Conservation (phyloP, 768 basidiomycete species). For the Amanita thiersii region DNA sequence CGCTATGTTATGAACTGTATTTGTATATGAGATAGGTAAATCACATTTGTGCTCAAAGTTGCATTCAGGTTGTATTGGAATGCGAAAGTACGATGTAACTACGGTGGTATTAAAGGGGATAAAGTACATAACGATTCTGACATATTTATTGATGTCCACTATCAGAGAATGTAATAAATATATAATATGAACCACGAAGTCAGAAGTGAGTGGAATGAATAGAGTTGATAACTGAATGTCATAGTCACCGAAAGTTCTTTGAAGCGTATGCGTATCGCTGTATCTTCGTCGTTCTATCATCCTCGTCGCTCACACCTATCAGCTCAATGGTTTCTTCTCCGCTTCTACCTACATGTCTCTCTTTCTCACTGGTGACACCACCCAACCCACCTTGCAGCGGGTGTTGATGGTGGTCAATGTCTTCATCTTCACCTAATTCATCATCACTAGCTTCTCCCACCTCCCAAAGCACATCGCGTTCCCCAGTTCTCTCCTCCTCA, state of each 20-base stretch:
- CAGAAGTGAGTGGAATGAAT: too few species aligned
- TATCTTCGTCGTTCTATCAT: slow-evolving; percentile 22
- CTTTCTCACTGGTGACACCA: slow-evolving; percentile 9
- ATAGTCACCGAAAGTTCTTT: not conserved
- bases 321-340: slow-evolving; percentile 37
- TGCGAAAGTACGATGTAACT: too few species aligned
- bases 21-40: too few species aligned
- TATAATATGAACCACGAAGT: too few species aligned
- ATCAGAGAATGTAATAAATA: slow-evolving; percentile 5
- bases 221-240: not conserved
- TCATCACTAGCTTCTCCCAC: slow-evolving; percentile 70
- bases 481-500: slow-evolving; percentile 29
- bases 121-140: too few species aligned
- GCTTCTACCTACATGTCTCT: slow-evolving; percentile 11
- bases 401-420: slow-evolving; percentile 36
- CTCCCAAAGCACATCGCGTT: slow-evolving; percentile 54
- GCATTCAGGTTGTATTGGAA: too few species aligned
- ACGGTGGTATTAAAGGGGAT: too few species aligned
- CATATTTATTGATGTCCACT: too few species aligned
- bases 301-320: slow-evolving; percentile 27
- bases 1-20: too few species aligned
- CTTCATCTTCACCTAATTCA: slow-evolving; percentile 33
- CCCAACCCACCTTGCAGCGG: slow-evolving; percentile 14
- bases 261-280: not conserved
- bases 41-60: too few species aligned